Percentiles rank a stretch among this genome's conserved stretches.
These are phyloP conservation scores for Yarrowia bubula DNA, from an alignment of 805 yeast genomes.

Conservation along the genomic window DNA sequence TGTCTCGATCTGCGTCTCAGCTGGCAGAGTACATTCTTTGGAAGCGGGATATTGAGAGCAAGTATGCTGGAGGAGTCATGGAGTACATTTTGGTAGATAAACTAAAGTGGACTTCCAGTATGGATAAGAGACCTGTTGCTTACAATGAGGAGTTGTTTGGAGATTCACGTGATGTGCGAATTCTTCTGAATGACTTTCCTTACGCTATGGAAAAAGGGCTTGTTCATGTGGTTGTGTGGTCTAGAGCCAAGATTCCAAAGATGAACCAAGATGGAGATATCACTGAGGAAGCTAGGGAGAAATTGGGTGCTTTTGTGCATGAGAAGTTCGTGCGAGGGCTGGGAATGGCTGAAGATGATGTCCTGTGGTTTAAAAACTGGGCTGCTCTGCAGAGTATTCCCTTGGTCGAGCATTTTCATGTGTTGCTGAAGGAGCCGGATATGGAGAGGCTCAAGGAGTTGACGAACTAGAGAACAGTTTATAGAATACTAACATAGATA, in stretches of 20 bases:
- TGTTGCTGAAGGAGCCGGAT: constrained; percentile 36
- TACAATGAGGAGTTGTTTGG: constrained; percentile 2
- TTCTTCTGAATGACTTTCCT: constrained; percentile 55
- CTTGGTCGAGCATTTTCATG: constrained; percentile 57
- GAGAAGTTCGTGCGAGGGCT: constrained; percentile 44
- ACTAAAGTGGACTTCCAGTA: background rate
- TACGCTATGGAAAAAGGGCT: constrained; percentile 51
- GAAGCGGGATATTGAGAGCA: constrained; percentile 6
- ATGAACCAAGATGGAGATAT: constrained; percentile 45
- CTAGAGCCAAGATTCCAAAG: constrained; percentile 48
- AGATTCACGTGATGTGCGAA: constrained; percentile 43
- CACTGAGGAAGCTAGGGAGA: constrained; percentile 40
- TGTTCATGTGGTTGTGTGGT: constrained; percentile 57
- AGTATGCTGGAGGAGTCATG: constrained; percentile 25
- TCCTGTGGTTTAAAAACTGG: constrained; percentile 61
- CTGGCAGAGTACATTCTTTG: constrained; percentile 13
- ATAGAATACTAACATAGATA: background rate
- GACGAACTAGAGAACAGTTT: background rate
- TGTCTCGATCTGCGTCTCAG: constrained; percentile 10
- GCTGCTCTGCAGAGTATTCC: constrained; percentile 54
- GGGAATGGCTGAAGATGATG: constrained; percentile 42
- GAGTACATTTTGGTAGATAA: constrained; percentile 24
- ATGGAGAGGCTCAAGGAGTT: background rate
- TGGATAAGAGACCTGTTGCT: background rate
- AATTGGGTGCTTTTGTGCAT: constrained; percentile 45